Percentiles rank a stretch among this genome's conserved stretches.
phyloP scores from a whole-genome alignment of 2,329 filamentous ascomycete species.

The Dendrostoma leiphaemia region DNA sequence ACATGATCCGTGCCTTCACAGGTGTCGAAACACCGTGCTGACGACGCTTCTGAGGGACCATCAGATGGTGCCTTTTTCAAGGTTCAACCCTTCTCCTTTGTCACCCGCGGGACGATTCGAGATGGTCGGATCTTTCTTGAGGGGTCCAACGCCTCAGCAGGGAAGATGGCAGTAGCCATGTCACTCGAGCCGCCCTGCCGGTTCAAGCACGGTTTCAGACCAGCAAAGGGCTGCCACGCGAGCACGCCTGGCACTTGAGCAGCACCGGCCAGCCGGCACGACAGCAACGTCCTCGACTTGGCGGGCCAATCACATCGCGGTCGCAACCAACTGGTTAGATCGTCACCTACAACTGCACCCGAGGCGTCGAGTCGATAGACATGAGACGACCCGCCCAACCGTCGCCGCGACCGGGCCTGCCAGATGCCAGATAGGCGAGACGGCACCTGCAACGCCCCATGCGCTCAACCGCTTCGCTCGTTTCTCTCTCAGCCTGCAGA shows the following conservation, averaged over 20 bases:
- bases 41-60: neutral
- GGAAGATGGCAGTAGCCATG: no score
- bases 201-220: neutral
- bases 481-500: no score
- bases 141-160: neutral
- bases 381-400: neutral
- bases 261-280: neutral
- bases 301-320: neutral
- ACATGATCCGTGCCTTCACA: neutral
- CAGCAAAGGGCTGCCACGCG: no score
- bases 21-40: neutral
- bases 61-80: no score
- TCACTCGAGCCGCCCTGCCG: neutral
- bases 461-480: neutral
- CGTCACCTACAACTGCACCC: neutral
- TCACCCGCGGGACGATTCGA: no score
- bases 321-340: neutral
- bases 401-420: neutral
- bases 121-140: no score
- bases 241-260: neutral
- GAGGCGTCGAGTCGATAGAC: no score
- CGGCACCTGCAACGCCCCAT: neutral
- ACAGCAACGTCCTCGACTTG: no score
- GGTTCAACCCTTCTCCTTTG: no score
- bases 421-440: neutral